Conservation (phyloP, 495 filamentous ascomycete genomes). For the Trichoderma erinaceum region DNA sequence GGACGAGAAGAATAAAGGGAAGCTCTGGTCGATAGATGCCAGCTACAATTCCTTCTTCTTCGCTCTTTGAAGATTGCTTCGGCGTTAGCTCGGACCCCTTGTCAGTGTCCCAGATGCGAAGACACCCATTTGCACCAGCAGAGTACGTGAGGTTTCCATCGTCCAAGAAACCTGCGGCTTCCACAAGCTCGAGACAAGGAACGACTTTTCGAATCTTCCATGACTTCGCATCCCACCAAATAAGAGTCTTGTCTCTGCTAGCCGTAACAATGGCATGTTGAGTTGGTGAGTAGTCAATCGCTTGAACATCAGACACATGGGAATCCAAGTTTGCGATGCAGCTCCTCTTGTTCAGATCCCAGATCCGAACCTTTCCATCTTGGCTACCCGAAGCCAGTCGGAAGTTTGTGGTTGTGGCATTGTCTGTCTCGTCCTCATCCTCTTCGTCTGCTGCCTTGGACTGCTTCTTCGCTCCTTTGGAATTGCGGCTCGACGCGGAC, state of each 20-base stretch:
- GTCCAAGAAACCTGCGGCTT: conserved; percentile 72
- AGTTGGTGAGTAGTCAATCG: conserved; percentile 67
- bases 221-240: conserved; percentile 76
- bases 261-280: conserved; percentile 76
- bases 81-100: conserved; percentile 71
- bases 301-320: conserved; percentile 86
- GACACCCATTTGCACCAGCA: conserved; percentile 75
- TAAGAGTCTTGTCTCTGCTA: conserved; percentile 90
- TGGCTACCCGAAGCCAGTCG: conserved; percentile 85
- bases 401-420: conserved; percentile 49
- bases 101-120: conserved; percentile 76
- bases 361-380: conserved; percentile 85
- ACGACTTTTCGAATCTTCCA: conserved; percentile 84
- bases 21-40: conserved; percentile 57
- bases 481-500: conserved; percentile 26
- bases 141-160: conserved; percentile 66
- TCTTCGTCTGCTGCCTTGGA: conserved; percentile 41
- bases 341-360: conserved; percentile 79
- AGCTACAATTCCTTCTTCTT: conserved; percentile 71
- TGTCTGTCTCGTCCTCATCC: conserved; percentile 37
- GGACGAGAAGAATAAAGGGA: conserved; percentile 70
- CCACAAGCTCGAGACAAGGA: conserved; percentile 77
- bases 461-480: conserved; percentile 37
- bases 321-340: conserved; percentile 75
- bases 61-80: conserved; percentile 58